Conservation (phyloP, 176 grass and related monocot species). For the Aegilops longissima region DNA sequence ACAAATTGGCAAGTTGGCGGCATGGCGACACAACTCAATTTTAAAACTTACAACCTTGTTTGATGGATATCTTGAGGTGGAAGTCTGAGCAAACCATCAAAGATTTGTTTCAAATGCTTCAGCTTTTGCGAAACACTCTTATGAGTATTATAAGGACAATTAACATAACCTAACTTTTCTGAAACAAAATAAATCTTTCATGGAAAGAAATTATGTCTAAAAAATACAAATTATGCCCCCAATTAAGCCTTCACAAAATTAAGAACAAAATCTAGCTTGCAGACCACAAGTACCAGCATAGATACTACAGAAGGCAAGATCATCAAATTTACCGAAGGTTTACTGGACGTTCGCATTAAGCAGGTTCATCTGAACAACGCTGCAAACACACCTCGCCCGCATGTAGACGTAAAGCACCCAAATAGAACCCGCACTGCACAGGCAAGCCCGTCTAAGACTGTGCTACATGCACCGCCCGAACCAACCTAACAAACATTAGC, state of each 20-base stretch:
- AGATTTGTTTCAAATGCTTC: not conserved
- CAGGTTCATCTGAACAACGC: not conserved
- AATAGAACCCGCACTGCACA: not conserved
- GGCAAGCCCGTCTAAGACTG: not conserved
- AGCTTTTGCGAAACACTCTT: not conserved
- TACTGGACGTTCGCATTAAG: not conserved
- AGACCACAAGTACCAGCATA: not conserved
- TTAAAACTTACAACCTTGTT: not conserved
- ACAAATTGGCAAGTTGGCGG: not conserved
- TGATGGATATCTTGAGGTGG: not conserved
- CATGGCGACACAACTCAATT: not conserved
- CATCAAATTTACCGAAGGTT: not conserved
- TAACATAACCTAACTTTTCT: not conserved
- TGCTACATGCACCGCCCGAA: not conserved
- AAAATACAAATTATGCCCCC: not conserved
- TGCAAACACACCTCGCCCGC: not conserved
- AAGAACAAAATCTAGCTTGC: not conserved
- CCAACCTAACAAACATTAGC: not conserved
- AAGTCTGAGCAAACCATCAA: not conserved
- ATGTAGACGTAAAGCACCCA: not conserved
- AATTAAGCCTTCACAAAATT: not conserved
- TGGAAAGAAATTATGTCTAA: not conserved
- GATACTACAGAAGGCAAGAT: not conserved
- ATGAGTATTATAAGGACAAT: not conserved
- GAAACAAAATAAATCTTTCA: not conserved